Evolutionary conservation across 1,139 yeast genomes (phyloP), one percentile per base, ranked within the genome.

Genomic region (Yarrowia galli): DNA sequence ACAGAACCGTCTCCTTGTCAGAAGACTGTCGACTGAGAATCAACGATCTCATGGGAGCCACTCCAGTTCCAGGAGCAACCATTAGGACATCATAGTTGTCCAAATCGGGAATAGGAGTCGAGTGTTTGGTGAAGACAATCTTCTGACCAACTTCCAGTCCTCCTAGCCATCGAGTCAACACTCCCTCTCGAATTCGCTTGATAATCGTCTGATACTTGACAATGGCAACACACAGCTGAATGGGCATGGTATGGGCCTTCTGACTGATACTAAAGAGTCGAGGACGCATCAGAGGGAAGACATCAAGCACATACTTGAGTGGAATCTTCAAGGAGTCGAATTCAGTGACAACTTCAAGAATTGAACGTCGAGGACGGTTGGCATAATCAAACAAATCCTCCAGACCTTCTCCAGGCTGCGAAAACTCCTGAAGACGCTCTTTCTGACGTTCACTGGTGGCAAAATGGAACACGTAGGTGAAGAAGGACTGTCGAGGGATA

Each of bases 41-140:
- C 28, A 91, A 75, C 0, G 92, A 84, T 73, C 90, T 84, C 84
- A 92, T 87, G 1, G 98, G 98, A 0, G 98, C 98, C 10, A 93
- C 81, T 1, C 98, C 98, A 0, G 97, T 93, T 9, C 98, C 98
- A 0, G 98, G 96, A 0, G 95, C 88, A 8, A 92, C 83, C 84
- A 92, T 81, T 6, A 92, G 79, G 40, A 89, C 78, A 0, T 97
- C 96, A 0, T 79, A 80, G 2, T 72, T 74, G 8, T 67, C 69
- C n/a, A 70, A 60, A 35, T 68, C 53, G 42, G 73, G 70, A 36
- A 78, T 70, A 15, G 73, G 69, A 38, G 77, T 86, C 51, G 80
- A 79, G 68, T 86, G 86, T 3, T 91, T 71, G 10, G 88, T 83
- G 70, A 87, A 88, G 2, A 86, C 79, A 2, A 93, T 74, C 9